Percentiles rank a stretch among this genome's conserved stretches.
Evolutionary conservation across 2,329 filamentous ascomycete genomes (phyloP).

Genomic region (Geoglossum cookeanum): DNA sequence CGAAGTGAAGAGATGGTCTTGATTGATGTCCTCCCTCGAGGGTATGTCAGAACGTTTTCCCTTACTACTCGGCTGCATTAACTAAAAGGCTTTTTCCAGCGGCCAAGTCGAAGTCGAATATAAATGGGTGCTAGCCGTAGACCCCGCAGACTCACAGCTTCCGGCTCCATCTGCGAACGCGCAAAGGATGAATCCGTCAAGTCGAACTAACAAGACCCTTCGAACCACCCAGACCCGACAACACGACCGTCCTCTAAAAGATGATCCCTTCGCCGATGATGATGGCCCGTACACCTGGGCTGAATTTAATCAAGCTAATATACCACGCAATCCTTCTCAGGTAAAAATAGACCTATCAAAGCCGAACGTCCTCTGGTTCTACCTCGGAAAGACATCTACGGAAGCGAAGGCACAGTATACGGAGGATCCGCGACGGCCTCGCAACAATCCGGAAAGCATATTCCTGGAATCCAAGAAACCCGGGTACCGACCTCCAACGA

Average conservation of each 20-base stretch:
- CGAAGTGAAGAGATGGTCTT: slow-evolving; percentile 55
- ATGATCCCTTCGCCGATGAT: slow-evolving; percentile 23
- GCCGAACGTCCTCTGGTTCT: slow-evolving; percentile 68
- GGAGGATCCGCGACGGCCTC: slow-evolving; percentile 41
- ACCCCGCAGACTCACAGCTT: slow-evolving; percentile 27
- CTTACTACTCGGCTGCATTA: neutral
- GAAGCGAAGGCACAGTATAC: slow-evolving; percentile 86
- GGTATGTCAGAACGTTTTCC: slow-evolving; percentile 31
- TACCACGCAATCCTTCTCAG: slow-evolving; percentile 38
- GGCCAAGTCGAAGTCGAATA: slow-evolving; percentile 56
- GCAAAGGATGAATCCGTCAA: neutral
- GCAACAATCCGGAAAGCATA: slow-evolving; percentile 29
- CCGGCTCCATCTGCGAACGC: slow-evolving; percentile 20
- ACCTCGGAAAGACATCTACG: slow-evolving; percentile 69
- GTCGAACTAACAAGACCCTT: neutral
- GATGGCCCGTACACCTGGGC: slow-evolving; percentile 44
- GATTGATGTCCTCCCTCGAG: slow-evolving; percentile 66
- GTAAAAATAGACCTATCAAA: slow-evolving; percentile 53
- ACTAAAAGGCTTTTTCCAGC: slow-evolving; percentile 21
- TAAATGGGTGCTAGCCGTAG: slow-evolving; percentile 29
- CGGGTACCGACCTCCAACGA: neutral
- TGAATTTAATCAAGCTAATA: slow-evolving; percentile 52
- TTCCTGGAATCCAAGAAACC: slow-evolving; percentile 22
- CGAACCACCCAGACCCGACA: slow-evolving; percentile 1
- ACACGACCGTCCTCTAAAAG: slow-evolving; percentile 15